phyloP scores from a whole-genome alignment of 1,284 basidiomycete species.

The Cryptococcus jaspeensis region DNA sequence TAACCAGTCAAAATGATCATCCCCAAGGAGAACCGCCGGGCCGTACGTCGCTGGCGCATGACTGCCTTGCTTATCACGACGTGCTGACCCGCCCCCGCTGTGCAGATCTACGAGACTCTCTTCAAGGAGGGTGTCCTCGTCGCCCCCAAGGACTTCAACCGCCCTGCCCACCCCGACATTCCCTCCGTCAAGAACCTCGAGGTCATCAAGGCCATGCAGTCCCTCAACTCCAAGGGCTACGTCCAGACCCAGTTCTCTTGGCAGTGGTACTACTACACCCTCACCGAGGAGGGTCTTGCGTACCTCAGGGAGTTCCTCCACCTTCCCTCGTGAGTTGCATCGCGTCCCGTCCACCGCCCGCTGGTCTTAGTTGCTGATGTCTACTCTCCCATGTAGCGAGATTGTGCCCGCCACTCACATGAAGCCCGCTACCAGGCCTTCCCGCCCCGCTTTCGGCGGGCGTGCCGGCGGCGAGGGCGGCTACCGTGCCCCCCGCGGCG shows the following conservation, averaged over 20 bases:
- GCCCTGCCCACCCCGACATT: slow-evolving; percentile 95
- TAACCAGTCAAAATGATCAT: slow-evolving; percentile 42
- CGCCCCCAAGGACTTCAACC: slow-evolving; percentile 98
- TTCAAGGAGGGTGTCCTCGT: slow-evolving; percentile 99
- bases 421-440: slow-evolving; percentile 67
- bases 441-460: slow-evolving; percentile 62
- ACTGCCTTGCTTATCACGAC: too few relatives aligned
- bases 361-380: too few relatives aligned
- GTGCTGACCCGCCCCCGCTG: neutral
- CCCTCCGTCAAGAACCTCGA: slow-evolving; percentile 90
- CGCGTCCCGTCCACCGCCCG: too few relatives aligned
- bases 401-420: slow-evolving; percentile 95
- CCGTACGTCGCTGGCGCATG: slow-evolving; percentile 45
- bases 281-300: slow-evolving; percentile 92
- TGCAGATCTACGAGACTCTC: slow-evolving; percentile 88
- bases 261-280: slow-evolving; percentile 93
- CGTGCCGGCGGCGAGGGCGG: slow-evolving; percentile 54
- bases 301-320: slow-evolving; percentile 94
- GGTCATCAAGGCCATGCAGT: slow-evolving; percentile 99
- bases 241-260: slow-evolving; percentile 98
- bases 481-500: slow-evolving; percentile 75
- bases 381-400: slow-evolving; percentile 54
- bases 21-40: slow-evolving; percentile 49
- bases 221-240: slow-evolving; percentile 89
- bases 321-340: slow-evolving; percentile 70